phyloP scores from a whole-genome alignment of 495 filamentous ascomycete genomes.

The Extremus antarcticus region DNA sequence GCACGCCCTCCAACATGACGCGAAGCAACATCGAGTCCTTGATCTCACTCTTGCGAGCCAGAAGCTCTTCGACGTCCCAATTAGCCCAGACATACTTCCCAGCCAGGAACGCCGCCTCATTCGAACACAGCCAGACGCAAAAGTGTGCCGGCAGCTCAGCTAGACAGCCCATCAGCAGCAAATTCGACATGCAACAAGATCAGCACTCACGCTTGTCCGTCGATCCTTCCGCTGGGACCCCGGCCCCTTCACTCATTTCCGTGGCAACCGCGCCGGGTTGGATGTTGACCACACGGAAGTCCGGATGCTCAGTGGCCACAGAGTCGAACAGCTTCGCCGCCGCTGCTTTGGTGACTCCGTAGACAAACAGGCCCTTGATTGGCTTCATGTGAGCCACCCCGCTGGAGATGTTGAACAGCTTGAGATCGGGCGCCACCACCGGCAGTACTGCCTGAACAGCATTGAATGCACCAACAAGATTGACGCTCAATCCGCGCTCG shows the following conservation, averaged over 20 bases:
- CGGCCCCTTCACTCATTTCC: constrained; percentile 30
- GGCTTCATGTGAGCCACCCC: constrained; percentile 31
- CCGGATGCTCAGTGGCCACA: constrained; percentile 27
- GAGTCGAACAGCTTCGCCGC: constrained; percentile 25
- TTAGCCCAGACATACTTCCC: too few species aligned
- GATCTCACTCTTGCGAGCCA: too few species aligned
- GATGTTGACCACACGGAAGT: constrained; percentile 32
- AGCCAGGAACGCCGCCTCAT: too few species aligned
- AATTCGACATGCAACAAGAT: too few species aligned
- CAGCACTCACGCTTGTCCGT: constrained; percentile 6
- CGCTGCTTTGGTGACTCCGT: constrained; percentile 29
- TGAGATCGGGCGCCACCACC: constrained; percentile 30
- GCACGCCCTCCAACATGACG: too few species aligned
- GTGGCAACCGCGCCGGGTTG: constrained; percentile 39
- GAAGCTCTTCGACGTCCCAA: too few species aligned
- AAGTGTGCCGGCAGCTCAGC: too few species aligned
- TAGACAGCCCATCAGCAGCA: too few species aligned
- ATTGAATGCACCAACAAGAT: neutral
- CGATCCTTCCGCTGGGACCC: constrained; percentile 21
- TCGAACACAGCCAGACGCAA: too few species aligned
- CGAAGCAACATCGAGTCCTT: too few species aligned
- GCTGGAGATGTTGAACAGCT: constrained; percentile 30
- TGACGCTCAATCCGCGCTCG: neutral
- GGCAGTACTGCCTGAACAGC: constrained; percentile 3
- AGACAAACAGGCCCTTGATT: constrained; percentile 22